These are phyloP conservation scores for Bacidia gigantensis DNA, from an alignment of 495 filamentous ascomycete species.

Conservation along the genomic window DNA sequence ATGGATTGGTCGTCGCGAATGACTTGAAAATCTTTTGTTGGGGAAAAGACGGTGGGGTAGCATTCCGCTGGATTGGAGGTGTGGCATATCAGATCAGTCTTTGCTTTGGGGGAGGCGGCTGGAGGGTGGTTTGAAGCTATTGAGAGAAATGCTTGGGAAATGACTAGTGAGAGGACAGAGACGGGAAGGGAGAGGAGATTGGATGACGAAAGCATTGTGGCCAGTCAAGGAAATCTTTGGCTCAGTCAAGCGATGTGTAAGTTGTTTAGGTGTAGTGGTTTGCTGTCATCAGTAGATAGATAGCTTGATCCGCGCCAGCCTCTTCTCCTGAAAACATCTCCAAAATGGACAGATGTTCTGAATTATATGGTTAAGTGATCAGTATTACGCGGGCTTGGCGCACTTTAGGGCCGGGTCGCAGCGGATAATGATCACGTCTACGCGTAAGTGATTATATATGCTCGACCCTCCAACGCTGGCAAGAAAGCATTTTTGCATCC, in stretches of 20 bases:
- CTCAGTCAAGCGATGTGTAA: neutral
- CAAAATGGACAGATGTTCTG: too few species aligned
- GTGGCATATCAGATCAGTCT: conserved; percentile 47
- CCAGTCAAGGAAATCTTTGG: neutral
- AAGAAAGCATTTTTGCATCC: too few species aligned
- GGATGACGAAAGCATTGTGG: neutral
- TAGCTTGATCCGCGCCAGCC: too few species aligned
- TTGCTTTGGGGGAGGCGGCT: conserved; percentile 14
- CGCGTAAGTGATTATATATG: too few species aligned
- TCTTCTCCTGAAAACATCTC: too few species aligned
- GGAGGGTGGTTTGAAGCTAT: neutral
- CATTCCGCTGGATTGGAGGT: conserved; percentile 42
- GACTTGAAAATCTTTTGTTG: conserved; percentile 47
- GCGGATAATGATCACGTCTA: too few species aligned
- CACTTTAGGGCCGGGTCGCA: too few species aligned
- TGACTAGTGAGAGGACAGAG: neutral
- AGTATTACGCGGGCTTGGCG: too few species aligned
- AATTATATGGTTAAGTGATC: too few species aligned
- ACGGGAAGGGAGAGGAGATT: neutral
- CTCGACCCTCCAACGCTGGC: too few species aligned
- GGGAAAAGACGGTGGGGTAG: conserved; percentile 47
- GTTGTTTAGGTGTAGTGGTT: too few species aligned
- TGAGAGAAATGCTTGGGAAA: neutral
- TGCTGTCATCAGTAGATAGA: too few species aligned
- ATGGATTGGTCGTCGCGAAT: conserved; percentile 50